phyloP scores from a whole-genome alignment of 148 eudicot species.

The Simmondsia chinensis region DNA sequence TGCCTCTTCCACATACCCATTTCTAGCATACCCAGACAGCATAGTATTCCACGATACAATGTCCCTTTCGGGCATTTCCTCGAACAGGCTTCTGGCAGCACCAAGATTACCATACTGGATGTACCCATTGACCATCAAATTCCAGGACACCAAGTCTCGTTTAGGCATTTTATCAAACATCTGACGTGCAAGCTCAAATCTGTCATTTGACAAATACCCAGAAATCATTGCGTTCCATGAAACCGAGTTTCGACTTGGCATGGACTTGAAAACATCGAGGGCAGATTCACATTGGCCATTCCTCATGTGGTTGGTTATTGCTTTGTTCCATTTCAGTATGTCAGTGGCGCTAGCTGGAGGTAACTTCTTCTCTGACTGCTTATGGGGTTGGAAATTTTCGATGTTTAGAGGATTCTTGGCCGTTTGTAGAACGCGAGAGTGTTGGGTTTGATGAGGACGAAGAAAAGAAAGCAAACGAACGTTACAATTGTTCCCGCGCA shows the following conservation, averaged over 20 bases:
- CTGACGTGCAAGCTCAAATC: conserved; percentile 20
- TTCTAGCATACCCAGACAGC: conserved; percentile 40
- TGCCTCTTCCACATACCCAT: conserved; percentile 42
- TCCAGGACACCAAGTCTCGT: conserved; percentile 44
- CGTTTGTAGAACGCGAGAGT: background rate
- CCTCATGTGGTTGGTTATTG: conserved; percentile 39
- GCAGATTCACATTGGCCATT: conserved; percentile 34
- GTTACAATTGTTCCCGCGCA: too few relatives aligned
- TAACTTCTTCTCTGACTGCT: background rate
- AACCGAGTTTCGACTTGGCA: conserved; percentile 28
- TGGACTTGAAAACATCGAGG: conserved; percentile 22
- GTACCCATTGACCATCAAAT: conserved; percentile 38
- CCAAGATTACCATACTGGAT: conserved; percentile 16
- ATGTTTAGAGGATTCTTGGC: background rate
- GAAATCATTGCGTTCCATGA: conserved; percentile 49
- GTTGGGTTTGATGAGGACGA: background rate
- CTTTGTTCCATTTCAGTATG: conserved; percentile 31
- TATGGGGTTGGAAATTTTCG: background rate
- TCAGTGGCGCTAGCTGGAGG: conserved; percentile 10
- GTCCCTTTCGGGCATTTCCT: conserved; percentile 34
- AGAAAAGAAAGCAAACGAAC: too few relatives aligned
- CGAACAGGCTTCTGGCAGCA: conserved; percentile 30
- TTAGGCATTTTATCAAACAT: conserved; percentile 43
- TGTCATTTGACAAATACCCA: conserved; percentile 27
- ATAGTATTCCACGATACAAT: conserved; percentile 47